Evolutionary conservation across 2,329 filamentous ascomycete species (phyloP), one percentile per base, ranked within the genome.

Genomic region (Apiospora koreana): DNA sequence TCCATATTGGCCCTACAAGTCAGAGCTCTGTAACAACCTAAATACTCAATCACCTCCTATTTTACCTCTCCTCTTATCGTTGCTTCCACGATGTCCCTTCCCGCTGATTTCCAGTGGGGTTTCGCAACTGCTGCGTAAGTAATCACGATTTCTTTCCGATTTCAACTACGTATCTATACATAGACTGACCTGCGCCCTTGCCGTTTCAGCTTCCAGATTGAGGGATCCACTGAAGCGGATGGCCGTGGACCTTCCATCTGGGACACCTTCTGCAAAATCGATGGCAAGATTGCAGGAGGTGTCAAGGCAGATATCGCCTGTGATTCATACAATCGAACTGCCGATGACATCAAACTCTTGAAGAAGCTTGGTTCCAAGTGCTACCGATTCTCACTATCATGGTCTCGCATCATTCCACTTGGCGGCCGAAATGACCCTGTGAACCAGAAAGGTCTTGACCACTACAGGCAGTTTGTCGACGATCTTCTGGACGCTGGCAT

Each of bases 371-470:
- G 93, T 69, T 89, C 93, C 70, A 89, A 88, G 77, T 89, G 89
- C 46, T 97, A 97, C 83, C 92, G 94, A 67, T 97, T 97, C 83
- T 96, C 93, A 66, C 85, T 97, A 73, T 93, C 93, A 25, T 97
- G 92, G 93, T 91, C 93, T 31, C 91, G 94, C 72, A 91, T 97
- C 76, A 94, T 97, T 75, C 94, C 94, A 5, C 85, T 94, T n/a
- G 94, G 94, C 69, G 94, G 94, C 68, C 92, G 94, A 73, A 87
- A 93, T 72, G 94, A 97, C 80, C 92, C 93, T 28, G 79, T 97
- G 82, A 97, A 97, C 83, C 86, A 93, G 76, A 87, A 88, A 70
- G 94, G 94, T 35, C 82, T 97, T 50, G 88, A 92, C 75, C 92
- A 93, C 83, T 97, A 97, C 81, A 85, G 90, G 78, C 90, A 91